Conservation (phyloP, 495 filamentous ascomycete genomes). For the Cladorrhinum samala region DNA sequence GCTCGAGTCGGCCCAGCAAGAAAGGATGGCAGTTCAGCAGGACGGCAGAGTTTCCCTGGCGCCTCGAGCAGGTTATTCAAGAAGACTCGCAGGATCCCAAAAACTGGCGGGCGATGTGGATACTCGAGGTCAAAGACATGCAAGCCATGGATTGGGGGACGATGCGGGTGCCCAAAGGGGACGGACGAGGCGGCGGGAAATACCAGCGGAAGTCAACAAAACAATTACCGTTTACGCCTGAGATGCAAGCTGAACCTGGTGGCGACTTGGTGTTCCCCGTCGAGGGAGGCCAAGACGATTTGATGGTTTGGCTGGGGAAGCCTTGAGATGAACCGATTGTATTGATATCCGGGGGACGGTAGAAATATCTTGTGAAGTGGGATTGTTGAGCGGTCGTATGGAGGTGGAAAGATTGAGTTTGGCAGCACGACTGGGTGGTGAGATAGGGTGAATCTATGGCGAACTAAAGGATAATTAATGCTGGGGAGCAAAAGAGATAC, state of each 20-base stretch:
- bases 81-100: no score
- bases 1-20: no score
- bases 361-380: no score
- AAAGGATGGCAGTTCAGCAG: slow-evolving; percentile 9
- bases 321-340: slow-evolving; percentile 6
- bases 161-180: slow-evolving; percentile 7
- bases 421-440: no score
- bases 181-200: slow-evolving; percentile 2
- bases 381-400: no score
- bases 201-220: slow-evolving; percentile 13
- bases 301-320: slow-evolving; percentile 14
- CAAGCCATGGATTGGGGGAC: slow-evolving; percentile 15
- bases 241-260: not conserved
- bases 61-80: slow-evolving; percentile 8
- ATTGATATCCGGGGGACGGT: no score
- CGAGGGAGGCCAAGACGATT: slow-evolving; percentile 13
- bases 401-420: no score
- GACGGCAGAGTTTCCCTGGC: slow-evolving; percentile 12
- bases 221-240: slow-evolving; percentile 8
- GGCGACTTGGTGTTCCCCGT: not conserved
- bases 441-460: no score
- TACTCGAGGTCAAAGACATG: slow-evolving; percentile 16
- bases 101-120: slow-evolving; percentile 17
- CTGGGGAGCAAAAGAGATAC: no score
- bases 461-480: no score